Percentiles rank a stretch among this genome's conserved stretches.
phyloP scores from a whole-genome alignment of 2,329 filamentous ascomycete genomes.

The Monosporascus cannonballus region DNA sequence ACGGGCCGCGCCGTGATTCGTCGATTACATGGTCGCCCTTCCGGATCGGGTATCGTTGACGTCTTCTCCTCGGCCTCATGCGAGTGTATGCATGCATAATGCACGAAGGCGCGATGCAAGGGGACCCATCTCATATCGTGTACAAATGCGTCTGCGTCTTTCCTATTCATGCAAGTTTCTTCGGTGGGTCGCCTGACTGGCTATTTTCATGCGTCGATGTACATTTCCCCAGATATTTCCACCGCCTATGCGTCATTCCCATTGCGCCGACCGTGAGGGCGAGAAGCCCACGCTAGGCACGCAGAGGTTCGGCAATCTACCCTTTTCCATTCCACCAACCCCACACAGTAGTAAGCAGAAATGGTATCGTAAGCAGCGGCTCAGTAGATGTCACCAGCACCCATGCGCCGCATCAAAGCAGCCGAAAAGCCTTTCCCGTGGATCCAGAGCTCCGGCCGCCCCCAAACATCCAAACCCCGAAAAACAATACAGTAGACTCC shows the following conservation, averaged over 20 bases:
- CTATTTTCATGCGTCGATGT: no score
- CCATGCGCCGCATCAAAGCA: background rate
- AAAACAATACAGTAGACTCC: slow-evolving; percentile 1
- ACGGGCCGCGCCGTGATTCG: background rate
- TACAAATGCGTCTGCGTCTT: background rate
- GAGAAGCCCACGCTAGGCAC: background rate
- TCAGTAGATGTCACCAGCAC: background rate
- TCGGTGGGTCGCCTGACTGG: no score
- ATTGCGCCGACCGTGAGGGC: background rate
- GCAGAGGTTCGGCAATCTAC: background rate
- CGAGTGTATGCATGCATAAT: background rate
- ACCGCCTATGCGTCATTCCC: no score
- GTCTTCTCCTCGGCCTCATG: background rate
- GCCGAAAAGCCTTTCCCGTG: background rate
- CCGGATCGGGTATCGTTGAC: background rate
- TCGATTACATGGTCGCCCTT: background rate
- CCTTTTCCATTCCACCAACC: background rate
- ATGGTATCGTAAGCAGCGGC: background rate
- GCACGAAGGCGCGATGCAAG: background rate
- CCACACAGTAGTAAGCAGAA: background rate
- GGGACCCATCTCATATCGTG: background rate
- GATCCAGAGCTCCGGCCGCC: background rate
- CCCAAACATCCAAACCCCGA: background rate
- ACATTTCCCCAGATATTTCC: no score
- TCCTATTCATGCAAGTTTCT: no score